phyloP scores from a whole-genome alignment of 139 green algal species.

The Trebouxia sp. region DNA sequence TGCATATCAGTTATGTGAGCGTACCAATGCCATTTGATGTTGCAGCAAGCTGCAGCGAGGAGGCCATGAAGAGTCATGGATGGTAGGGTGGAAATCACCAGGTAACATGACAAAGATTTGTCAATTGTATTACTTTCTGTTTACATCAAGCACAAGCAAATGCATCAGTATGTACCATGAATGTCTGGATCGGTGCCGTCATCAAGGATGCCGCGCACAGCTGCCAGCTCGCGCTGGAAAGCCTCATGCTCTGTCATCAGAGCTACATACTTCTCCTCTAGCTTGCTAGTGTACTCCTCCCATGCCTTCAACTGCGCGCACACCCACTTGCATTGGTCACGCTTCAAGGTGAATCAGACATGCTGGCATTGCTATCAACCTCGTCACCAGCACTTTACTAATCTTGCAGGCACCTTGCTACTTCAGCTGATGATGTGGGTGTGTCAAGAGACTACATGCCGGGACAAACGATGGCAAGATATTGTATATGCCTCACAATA shows the following conservation, averaged over 20 bases:
- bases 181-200: constrained; percentile 23
- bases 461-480: background rate
- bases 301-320: constrained; percentile 33
- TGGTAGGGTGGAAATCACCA: too few relatives aligned
- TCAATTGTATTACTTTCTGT: too few relatives aligned
- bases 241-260: constrained; percentile 31
- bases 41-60: too few relatives aligned
- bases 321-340: too few relatives aligned
- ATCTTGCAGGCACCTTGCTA: background rate
- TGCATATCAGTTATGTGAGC: too few relatives aligned
- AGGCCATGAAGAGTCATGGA: too few relatives aligned
- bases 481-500: too few relatives aligned
- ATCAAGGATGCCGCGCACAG: constrained; percentile 27
- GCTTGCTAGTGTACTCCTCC: constrained; percentile 40
- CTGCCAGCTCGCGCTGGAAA: constrained; percentile 26
- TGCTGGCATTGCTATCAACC: background rate
- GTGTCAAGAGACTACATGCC: too few relatives aligned
- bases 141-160: background rate
- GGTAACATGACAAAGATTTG: too few relatives aligned
- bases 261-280: constrained; percentile 36
- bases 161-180: background rate
- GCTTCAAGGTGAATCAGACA: background rate
- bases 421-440: too few relatives aligned
- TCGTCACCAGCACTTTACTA: background rate
- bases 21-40: too few relatives aligned